phyloP scores from a whole-genome alignment of 1,139 yeast genomes.

The Waltiozyma sp. region DNA sequence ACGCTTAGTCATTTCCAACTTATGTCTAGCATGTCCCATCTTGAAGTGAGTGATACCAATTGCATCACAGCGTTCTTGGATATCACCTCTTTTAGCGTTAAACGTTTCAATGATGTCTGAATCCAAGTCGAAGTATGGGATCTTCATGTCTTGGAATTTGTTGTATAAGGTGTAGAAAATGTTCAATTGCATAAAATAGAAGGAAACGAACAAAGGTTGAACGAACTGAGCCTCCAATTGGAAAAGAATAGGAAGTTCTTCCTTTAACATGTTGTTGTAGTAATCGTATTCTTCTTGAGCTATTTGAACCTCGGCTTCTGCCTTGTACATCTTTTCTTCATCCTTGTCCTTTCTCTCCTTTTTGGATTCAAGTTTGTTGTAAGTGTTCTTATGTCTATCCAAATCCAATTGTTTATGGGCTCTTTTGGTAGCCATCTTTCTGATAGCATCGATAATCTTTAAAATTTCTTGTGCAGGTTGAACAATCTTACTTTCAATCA shows the following conservation, averaged over 20 bases:
- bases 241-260: slow-evolving; percentile 78
- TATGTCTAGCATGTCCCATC: slow-evolving; percentile 75
- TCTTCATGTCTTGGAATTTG: slow-evolving; percentile 91
- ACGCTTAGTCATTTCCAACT: slow-evolving; percentile 72
- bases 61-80: slow-evolving; percentile 81
- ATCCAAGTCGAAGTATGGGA: slow-evolving; percentile 83
- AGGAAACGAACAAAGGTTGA: slow-evolving; percentile 83
- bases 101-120: slow-evolving; percentile 80
- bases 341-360: slow-evolving; percentile 78
- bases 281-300: slow-evolving; percentile 95
- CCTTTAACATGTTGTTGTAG: slow-evolving; percentile 87
- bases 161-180: slow-evolving; percentile 86
- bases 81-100: slow-evolving; percentile 71
- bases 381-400: slow-evolving; percentile 68
- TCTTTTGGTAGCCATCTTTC: slow-evolving; percentile 92
- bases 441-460: slow-evolving; percentile 65
- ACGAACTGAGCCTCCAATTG: slow-evolving; percentile 85
- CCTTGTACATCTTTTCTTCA: slow-evolving; percentile 79
- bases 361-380: slow-evolving; percentile 67
- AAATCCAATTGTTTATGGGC: slow-evolving; percentile 91
- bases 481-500: slow-evolving; percentile 82
- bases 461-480: slow-evolving; percentile 88
- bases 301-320: slow-evolving; percentile 79
- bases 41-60: slow-evolving; percentile 84
- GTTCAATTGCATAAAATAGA: slow-evolving; percentile 95